These are phyloP conservation scores for Pythium dissotocum DNA, from an alignment of 352 stramenopile genomes.

Conservation along the genomic window DNA sequence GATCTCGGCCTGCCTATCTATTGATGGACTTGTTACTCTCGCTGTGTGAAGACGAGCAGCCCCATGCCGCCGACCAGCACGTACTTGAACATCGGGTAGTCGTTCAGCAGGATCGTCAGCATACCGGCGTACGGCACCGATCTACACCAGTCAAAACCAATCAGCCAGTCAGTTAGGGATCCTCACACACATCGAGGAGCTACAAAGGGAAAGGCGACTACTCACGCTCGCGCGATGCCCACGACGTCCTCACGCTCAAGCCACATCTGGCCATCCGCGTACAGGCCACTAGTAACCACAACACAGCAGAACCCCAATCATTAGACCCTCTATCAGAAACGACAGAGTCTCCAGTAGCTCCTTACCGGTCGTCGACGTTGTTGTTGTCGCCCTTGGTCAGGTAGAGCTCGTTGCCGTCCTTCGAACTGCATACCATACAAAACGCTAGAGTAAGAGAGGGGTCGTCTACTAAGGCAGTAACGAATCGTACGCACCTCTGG, in stretches of 20 bases:
- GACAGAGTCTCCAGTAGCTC: neutral
- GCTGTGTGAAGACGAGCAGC: slow-evolving; percentile 79
- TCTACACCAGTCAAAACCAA: slow-evolving; percentile 26
- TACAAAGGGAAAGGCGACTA: slow-evolving; percentile 6
- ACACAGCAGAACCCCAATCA: neutral
- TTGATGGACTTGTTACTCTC: slow-evolving; percentile 43
- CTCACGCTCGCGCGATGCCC: slow-evolving; percentile 91
- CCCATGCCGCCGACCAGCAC: slow-evolving; percentile 77
- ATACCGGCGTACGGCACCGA: slow-evolving; percentile 98
- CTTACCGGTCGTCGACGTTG: slow-evolving; percentile 95
- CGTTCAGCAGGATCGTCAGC: slow-evolving; percentile 99
- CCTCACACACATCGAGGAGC: neutral
- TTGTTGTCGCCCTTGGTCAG: slow-evolving; percentile 99
- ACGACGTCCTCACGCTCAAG: slow-evolving; percentile 98
- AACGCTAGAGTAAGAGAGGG: no score
- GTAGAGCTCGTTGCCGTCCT: slow-evolving; percentile 91
- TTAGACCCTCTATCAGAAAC: neutral
- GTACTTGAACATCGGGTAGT: slow-evolving; percentile 98
- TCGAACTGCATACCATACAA: slow-evolving; percentile 34
- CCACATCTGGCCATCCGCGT: slow-evolving; percentile 98
- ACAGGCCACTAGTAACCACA: slow-evolving; percentile 78
- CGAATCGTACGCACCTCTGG: slow-evolving; percentile 52
- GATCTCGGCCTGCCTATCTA: neutral
- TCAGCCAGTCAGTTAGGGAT: neutral
- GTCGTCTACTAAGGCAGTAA: no score